Conservation (phyloP, 2,329 filamentous ascomycete species). For the Cytospora chrysosperma region DNA sequence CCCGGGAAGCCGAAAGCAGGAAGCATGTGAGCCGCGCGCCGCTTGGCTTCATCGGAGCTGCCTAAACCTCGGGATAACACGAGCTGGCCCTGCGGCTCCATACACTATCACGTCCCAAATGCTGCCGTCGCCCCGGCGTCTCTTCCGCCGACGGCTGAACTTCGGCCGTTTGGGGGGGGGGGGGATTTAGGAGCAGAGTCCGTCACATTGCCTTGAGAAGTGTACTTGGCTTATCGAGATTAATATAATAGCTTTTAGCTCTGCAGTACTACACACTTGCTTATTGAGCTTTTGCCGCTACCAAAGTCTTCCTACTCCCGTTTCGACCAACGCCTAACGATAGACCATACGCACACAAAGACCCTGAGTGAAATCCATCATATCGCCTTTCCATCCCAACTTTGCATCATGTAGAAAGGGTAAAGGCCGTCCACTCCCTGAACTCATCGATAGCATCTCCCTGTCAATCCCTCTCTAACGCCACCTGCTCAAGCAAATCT, state of each 20-base stretch:
- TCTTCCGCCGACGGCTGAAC: slow-evolving; percentile 20
- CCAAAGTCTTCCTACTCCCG: neutral
- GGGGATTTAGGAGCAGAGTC: too few species aligned
- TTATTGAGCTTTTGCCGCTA: neutral
- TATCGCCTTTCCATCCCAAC: neutral
- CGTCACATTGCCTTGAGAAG: neutral
- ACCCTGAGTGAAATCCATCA: neutral
- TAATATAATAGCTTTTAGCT: neutral
- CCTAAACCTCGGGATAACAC: slow-evolving; percentile 22
- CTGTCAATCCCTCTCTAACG: slow-evolving; percentile 5
- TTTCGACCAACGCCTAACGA: neutral
- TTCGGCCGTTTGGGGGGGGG: slow-evolving; percentile 17
- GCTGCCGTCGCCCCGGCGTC: slow-evolving; percentile 21
- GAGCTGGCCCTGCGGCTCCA: neutral
- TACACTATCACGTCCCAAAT: neutral
- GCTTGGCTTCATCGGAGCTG: slow-evolving; percentile 13
- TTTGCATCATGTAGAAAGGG: neutral
- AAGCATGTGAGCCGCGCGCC: slow-evolving; percentile 4
- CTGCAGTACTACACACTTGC: neutral
- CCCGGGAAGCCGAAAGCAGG: slow-evolving; percentile 19
- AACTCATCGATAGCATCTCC: neutral
- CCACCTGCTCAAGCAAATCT: neutral
- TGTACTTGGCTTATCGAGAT: neutral
- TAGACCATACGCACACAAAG: neutral
- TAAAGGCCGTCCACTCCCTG: neutral